Conservation (phyloP, 176 grass and related monocot species). For the Poa annua region DNA sequence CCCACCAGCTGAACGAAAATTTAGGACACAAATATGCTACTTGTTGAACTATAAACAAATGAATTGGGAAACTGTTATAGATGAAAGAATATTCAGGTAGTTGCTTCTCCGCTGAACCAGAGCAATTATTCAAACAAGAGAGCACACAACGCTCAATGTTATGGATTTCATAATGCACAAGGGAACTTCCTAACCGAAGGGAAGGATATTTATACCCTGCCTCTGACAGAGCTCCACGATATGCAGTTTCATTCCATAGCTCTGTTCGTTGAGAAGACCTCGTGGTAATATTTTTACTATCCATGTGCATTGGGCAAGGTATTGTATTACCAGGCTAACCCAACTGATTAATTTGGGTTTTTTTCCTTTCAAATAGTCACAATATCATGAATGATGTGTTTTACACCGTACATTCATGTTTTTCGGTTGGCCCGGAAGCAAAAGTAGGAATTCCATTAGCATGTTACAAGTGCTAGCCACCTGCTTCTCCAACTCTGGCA, state of each 20-base stretch:
- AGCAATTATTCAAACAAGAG: slow-evolving; percentile 1
- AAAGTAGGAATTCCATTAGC: neutral
- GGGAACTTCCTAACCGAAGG: neutral
- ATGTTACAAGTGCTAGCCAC: neutral
- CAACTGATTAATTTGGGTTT: neutral
- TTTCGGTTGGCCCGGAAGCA: neutral
- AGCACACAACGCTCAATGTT: neutral
- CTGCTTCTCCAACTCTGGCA: neutral
- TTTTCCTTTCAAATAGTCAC: slow-evolving; percentile 10
- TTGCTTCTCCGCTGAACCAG: slow-evolving; percentile 24
- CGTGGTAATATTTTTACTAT: neutral
- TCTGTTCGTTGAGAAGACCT: neutral
- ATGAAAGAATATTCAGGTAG: neutral
- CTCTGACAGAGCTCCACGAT: neutral
- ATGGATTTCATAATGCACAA: slow-evolving; percentile 14
- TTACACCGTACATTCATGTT: neutral
- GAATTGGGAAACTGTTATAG: neutral
- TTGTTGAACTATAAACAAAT: slow-evolving; percentile 19
- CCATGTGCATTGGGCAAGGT: neutral
- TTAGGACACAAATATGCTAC: neutral
- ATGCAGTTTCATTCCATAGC: slow-evolving; percentile 8
- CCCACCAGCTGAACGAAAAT: slow-evolving; percentile 22
- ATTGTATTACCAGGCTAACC: neutral
- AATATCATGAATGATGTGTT: slow-evolving; percentile 17
- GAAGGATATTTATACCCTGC: neutral